phyloP scores from a whole-genome alignment of 2,329 filamentous ascomycete genomes.

The Hypoxylon sp. region DNA sequence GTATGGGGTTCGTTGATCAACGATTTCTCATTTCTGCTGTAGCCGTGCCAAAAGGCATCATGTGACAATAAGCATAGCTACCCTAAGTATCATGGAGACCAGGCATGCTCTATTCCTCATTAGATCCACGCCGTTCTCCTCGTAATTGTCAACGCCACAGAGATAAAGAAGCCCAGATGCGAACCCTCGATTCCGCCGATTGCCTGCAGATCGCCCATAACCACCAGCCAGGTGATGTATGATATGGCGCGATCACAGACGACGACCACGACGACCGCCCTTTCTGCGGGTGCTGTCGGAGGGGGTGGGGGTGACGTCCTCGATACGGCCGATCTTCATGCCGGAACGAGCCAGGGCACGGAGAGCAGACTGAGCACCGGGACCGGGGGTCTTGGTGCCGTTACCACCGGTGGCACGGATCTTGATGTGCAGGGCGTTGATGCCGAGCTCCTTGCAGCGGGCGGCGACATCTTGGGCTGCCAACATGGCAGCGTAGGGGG shows the following conservation, averaged over 20 bases:
- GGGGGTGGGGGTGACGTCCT: conserved; percentile 99
- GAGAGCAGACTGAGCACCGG: conserved; percentile 98
- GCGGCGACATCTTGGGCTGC: conserved; percentile 97
- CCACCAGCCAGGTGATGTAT: conserved; percentile 45
- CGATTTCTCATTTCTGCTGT: conserved; percentile 50
- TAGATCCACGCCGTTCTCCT: conserved; percentile 78
- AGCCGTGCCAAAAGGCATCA: conserved; percentile 53
- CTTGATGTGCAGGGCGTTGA: conserved; percentile 99
- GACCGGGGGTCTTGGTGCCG: conserved; percentile 99
- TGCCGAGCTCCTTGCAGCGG: conserved; percentile 80
- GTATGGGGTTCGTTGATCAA: conserved; percentile 40
- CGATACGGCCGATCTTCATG: conserved; percentile 99
- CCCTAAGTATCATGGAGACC: conserved; percentile 51
- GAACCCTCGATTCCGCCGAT: conserved; percentile 46
- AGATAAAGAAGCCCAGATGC: conserved; percentile 63
- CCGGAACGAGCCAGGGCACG: conserved; percentile 98
- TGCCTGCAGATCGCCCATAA: conserved; percentile 53
- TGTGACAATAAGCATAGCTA: conserved; percentile 52
- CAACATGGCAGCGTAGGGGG: conserved; percentile 99
- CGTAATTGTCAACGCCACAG: conserved; percentile 78
- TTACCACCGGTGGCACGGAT: conserved; percentile 99
- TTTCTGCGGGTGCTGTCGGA: conserved; percentile 99
- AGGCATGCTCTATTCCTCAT: conserved; percentile 60
- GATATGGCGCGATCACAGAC: conserved; percentile 80
- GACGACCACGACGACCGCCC: conserved; percentile 99